Base-by-base conservation (phyloP, 768 basidiomycete species). In the Trametes sanguinea region DNA sequence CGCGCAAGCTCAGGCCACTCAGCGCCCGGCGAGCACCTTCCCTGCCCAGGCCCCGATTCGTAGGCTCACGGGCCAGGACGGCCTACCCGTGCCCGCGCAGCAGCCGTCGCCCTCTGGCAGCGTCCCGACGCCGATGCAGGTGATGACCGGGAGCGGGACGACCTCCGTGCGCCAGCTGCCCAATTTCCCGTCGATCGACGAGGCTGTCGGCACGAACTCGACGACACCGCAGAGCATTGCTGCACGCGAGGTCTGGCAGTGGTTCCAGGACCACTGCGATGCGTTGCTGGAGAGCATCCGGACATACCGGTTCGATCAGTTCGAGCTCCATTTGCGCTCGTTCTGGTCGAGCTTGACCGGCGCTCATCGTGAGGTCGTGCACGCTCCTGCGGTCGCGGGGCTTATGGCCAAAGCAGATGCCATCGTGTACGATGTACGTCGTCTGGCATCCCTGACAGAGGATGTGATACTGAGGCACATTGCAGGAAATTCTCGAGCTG, bases 211-310 rank as follows among this genome's bases (percentile, higher is more conserved):
- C 51, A 80, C 84, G 30, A 87, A 80, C 68, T 88, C 89, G 10
- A 83, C 87, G n/a, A 84, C 90, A 48, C 79, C 90, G 32, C 88
- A 94, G 67, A 84, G 86, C 57, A 81, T 92, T 22, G 87, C 88
- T 62, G 93, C 90, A 32, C 85, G 90, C 66, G 91, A 92, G 73
- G 90, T 93, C 6, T 96, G 94, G 94, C 83, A 80, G 33, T 92
- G 91, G 88, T 96, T 96, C 80, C 89, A 91, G 73, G 89, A 93
- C 60, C 94, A 96, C 77, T 80, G 94, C 63, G 92, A 95, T 74
- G 79, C 87, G 0, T 80, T 95, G 50, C 76, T 94, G 35, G 90
- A 93, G 66, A 88, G 84, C 67, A 85, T 94, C 45, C 79, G 90
- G 57, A 77, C 83, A 16, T 90, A 88, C 78, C 83, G 92, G 42